Evolutionary conservation across 768 basidiomycete genomes (phyloP).

Genomic region (Sutorius australiensis): DNA sequence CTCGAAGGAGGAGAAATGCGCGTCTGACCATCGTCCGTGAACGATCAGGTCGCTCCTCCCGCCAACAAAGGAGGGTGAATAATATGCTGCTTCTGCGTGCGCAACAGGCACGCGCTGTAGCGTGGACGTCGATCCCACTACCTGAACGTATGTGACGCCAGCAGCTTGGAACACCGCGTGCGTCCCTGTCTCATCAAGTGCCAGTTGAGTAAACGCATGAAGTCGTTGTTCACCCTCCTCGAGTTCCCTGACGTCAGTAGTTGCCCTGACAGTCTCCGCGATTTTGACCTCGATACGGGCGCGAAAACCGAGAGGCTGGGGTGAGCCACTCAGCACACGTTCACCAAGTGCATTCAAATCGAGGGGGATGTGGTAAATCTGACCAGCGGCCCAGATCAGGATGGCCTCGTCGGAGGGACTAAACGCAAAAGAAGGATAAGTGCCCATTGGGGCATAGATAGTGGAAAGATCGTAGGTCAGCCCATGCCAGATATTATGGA

Average conservation of each 20-base stretch:
- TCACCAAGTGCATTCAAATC: constrained; percentile 40
- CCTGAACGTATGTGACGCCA: constrained; percentile 37
- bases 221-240: constrained; percentile 58
- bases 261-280: constrained; percentile 52
- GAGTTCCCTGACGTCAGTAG: constrained; percentile 48
- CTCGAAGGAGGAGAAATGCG: constrained; percentile 60
- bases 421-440: constrained; percentile 74
- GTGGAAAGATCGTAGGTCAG: constrained; percentile 62
- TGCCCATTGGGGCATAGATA: constrained; percentile 74
- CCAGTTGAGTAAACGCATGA: constrained; percentile 58
- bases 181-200: constrained; percentile 50
- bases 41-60: constrained; percentile 46
- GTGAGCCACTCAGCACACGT: constrained; percentile 37
- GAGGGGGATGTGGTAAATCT: constrained; percentile 62
- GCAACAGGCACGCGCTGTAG: constrained; percentile 47
- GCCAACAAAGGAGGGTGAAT: constrained; percentile 57
- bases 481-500: constrained; percentile 64
- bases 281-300: constrained; percentile 63
- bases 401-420: constrained; percentile 32
- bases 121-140: constrained; percentile 22
- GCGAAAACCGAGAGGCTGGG: constrained; percentile 52
- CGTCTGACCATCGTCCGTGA: constrained; percentile 68
- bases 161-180: constrained; percentile 66
- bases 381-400: constrained; percentile 72
- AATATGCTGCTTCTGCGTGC: constrained; percentile 49